These are phyloP conservation scores for Nannochloropsis gaditana DNA, from an alignment of 108 stramenopile species.

Conservation along the genomic window DNA sequence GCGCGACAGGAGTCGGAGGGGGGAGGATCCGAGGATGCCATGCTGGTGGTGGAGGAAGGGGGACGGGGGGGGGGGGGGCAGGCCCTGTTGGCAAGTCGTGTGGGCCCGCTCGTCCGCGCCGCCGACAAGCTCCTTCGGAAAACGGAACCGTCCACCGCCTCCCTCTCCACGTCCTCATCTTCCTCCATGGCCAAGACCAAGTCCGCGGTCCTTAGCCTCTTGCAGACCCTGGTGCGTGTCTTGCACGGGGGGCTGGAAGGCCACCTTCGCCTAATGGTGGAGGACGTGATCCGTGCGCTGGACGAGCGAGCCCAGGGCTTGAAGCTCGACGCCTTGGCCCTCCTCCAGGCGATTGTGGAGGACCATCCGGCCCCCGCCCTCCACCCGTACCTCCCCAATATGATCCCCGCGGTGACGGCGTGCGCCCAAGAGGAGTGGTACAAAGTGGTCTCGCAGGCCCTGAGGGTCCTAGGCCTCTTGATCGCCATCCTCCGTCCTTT, in stretches of 20 bases:
- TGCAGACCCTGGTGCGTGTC: conserved; percentile 64
- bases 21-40: background rate
- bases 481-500: background rate
- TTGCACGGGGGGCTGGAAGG: conserved; percentile 68
- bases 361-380: conserved; percentile 59
- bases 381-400: conserved; percentile 42
- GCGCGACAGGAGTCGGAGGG: background rate
- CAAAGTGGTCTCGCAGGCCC: conserved; percentile 86
- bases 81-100: background rate
- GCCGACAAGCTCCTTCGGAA: conserved; percentile 54
- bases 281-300: conserved; percentile 61
- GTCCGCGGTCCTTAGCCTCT: conserved; percentile 62
- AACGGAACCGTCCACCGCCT: background rate
- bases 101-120: background rate
- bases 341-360: conserved; percentile 68
- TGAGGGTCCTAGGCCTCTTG: conserved; percentile 65
- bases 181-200: conserved; percentile 57
- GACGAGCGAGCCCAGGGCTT: conserved; percentile 61
- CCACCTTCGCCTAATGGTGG: conserved; percentile 64
- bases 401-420: conserved; percentile 65
- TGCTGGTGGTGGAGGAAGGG: background rate
- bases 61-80: background rate
- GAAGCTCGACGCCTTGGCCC: conserved; percentile 76
- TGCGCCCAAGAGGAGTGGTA: conserved; percentile 89
- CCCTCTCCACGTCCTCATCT: background rate